Base-by-base conservation (phyloP, 2,329 filamentous ascomycete species). In the Cercospora zeae-maydis region DNA sequence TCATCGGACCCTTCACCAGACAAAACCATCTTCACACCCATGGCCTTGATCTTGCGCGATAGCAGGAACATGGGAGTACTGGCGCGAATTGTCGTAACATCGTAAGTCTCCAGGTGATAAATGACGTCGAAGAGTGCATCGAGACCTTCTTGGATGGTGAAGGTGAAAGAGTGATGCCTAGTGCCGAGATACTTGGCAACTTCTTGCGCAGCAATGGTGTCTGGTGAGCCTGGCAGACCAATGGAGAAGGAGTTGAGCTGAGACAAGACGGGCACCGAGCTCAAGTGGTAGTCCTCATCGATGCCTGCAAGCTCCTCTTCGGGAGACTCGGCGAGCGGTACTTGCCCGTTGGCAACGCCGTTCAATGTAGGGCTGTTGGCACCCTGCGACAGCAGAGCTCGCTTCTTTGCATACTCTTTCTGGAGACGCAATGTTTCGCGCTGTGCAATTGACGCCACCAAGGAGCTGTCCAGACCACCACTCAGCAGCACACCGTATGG, bases 191-290 rank as follows among this genome's bases (percentile, higher is more conserved):
- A 99, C 77, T 93, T 90, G 74, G 95, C 95, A 16, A 97, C 95
- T 79, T 97, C 91, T 62, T 93, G 82, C 16, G 95, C 95, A 52
- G 95, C 95, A 78, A 90, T 87, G 74, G 92, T 95, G 78, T 99
- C 95, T 55, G 95, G 95, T 34, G 95, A 91, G 70, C 88, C 91
- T 7, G 93, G 93, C 36, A 99, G 87, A 75, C 95, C 95, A 70
- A 99, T 99, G 14, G 95, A 99, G 84, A 99, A 99, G 14, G 93
- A 97, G 86, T 98, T 96, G 78, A 99, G 87, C 78, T 98, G 91
- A 36, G 93, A 92, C 59, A 98, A 87, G 73, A 95, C 91, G 60
- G 93, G 95, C 66, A 96, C 86, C 13, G 93, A 96, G 54, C 89
- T 92, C 65, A 98, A 81, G 74, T 93, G 86, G 82, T 96, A 89